A percentile compares a stretch with the other conserved stretches of the same genome.
phyloP scores from a whole-genome alignment of 73 alveolate species.

The Tetrahymena thermophila region DNA sequence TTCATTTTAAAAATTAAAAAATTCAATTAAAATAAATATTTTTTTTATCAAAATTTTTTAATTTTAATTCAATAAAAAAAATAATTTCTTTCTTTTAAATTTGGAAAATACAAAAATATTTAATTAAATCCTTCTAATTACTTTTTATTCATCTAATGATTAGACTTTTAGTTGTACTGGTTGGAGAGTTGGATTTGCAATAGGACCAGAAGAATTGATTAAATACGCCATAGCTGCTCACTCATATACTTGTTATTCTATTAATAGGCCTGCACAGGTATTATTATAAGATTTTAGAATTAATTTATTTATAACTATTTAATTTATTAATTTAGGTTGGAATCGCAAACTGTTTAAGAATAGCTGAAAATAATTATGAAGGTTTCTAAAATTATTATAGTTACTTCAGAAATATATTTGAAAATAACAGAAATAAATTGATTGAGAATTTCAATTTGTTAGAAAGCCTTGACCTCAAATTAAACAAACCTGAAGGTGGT shows the following conservation, averaged over 20 bases:
- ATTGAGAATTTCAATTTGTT: neutral
- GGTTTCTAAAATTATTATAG: neutral
- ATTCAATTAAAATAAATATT: too few species aligned
- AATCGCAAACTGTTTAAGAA: neutral
- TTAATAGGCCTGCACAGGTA: neutral
- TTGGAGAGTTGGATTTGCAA: neutral
- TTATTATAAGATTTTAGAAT: too few species aligned
- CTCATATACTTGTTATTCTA: neutral
- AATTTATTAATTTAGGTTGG: neutral
- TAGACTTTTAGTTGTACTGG: neutral
- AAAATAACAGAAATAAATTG: neutral
- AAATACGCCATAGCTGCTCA: neutral
- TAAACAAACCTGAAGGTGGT: neutral
- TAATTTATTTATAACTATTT: too few species aligned
- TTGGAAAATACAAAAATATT: too few species aligned
- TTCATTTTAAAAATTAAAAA: too few species aligned
- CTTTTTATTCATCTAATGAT: too few species aligned
- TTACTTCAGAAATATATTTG: neutral
- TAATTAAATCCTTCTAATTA: neutral
- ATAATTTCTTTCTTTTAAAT: too few species aligned
- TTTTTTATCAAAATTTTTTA: too few species aligned
- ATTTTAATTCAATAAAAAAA: too few species aligned
- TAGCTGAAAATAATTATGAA: neutral
- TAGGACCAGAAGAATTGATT: neutral
- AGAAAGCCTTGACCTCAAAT: neutral